Evolutionary conservation across 2,329 filamentous ascomycete genomes (phyloP), one percentile per base, ranked within the genome.

Genomic region (Knoxdaviesia capensis): DNA sequence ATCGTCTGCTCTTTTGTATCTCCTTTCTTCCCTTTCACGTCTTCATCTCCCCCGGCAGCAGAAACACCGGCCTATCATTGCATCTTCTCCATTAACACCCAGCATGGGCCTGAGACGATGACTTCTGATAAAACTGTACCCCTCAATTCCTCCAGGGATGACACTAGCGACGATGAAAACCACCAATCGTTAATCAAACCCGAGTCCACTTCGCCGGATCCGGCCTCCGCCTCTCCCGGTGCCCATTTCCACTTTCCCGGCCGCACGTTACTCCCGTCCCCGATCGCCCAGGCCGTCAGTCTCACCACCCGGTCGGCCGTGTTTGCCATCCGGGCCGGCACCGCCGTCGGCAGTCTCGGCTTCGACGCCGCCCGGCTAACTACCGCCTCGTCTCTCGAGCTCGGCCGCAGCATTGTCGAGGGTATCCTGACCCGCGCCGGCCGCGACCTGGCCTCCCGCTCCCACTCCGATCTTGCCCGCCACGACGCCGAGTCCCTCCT

Each of bases 281-380:
- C 71, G 1, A 54, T 79, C 39, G 75, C 75, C 33, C 69, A 65
- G 41, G 66, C 65, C 31, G 64, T 80, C 43, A 77, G 72, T 48
- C 57, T 78, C 38, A 69, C 72, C 7, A 72, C 74, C 3, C 64
- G 71, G 42, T 75, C 73, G 3, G 71, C 72, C 10, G 67, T 69
- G 31, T 59, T 78, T 29, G 68, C 67, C 32, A 62, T 75, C 29
- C 66, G 69, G 5, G 54, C 71, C 35, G 63, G 68, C 36, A 68
- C 66, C 4, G 52, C 66, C n/a, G 58, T 73, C 33, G 62, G 68
- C 36, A 62, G 63, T 9, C 70, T 64, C 48, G 59, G 67, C 32
- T 60, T 74, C 44, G 61, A 66, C 47, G 68, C 67, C 7, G 69
- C 69, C 32, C 66, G 67, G 44, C 58, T 69, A 49, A 71, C 70